Base-by-base conservation (phyloP, 371 early-diverging fungal genomes). In the Rhizomucor pusillus region DNA sequence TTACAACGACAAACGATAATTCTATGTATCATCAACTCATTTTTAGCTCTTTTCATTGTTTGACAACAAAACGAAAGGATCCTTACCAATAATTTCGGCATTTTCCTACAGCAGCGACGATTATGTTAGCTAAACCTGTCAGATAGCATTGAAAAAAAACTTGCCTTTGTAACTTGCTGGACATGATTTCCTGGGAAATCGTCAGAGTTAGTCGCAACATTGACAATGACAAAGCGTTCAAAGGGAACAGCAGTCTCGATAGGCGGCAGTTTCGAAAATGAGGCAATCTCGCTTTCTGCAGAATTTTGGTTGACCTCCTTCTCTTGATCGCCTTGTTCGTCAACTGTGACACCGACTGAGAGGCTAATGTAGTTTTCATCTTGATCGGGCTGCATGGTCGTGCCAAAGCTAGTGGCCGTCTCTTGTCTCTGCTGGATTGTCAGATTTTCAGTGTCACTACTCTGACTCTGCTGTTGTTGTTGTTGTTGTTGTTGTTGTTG, bases 121-220 rank as follows among this genome's bases (percentile, higher is more conserved):
- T 37, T 14, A 34, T 23, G 51, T 51, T 24, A 48, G 24, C 13
- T 5, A 20, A 11, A 47, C 5, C 24, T 23, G 12, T 12, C 19
- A 24, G n/a, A 51, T 22, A 51, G 36, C 51, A 25, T 4, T 24
- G 29, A 35, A n/a, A 20, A 20, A 16, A 7, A n/a, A 18, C 34
- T 55, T 73, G 78, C 82, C 60, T 77, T 77, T 19, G 87, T 81
- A 1, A 90, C 88, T 55, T 84, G 81, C 3, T 16, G 19, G 36
- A 81, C 66, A 13, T 80, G 84, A 59, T 74, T 78, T 35, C 84
- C 83, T 22, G 81, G 76, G 57, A 82, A 84, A 52, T 89, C 89
- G 63, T 89, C 89, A 57, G 86, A 85, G 16, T 88, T 90, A 4
- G 86, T 82, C 65, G 87, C 88, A 37, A 86, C 65, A 60, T 87